Evolutionary conservation across 768 basidiomycete genomes (phyloP).

Genomic region (Kwoniella heveanensis): DNA sequence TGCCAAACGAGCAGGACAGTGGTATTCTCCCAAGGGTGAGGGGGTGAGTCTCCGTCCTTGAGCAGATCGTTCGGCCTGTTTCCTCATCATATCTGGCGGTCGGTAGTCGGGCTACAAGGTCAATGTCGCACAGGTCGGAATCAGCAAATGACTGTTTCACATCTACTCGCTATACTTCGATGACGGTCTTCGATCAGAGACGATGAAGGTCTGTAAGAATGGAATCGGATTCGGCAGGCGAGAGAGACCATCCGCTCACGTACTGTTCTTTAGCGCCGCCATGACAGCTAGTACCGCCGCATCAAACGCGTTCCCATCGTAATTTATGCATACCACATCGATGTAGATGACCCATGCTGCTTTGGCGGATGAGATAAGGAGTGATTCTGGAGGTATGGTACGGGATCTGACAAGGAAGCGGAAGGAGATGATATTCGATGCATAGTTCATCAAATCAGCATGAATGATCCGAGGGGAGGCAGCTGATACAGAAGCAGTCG

Average conservation of each 20-base stretch:
- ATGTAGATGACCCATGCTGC: conserved; percentile 93
- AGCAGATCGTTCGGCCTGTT: conserved; percentile 65
- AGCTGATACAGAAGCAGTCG: too few species aligned
- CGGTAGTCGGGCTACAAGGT: conserved; percentile 69
- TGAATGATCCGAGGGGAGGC: neutral
- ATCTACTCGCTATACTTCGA: too few species aligned
- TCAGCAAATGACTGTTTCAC: too few species aligned
- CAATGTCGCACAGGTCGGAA: too few species aligned
- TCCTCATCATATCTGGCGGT: conserved; percentile 73
- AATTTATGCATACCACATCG: conserved; percentile 93
- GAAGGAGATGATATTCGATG: too few species aligned
- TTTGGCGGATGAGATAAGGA: conserved; percentile 79
- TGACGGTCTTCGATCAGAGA: too few species aligned
- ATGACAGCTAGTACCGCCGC: conserved; percentile 85
- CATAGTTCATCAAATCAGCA: too few species aligned
- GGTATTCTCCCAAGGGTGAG: conserved; percentile 45
- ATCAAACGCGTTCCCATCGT: conserved; percentile 94
- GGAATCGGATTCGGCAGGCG: too few species aligned
- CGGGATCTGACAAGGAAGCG: conserved; percentile 8
- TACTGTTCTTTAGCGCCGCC: conserved; percentile 81
- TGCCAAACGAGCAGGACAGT: conserved; percentile 69
- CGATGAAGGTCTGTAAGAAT: too few species aligned
- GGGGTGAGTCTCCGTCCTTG: conserved; percentile 55
- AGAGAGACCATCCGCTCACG: conserved; percentile 41
- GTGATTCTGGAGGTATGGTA: conserved; percentile 57